Conservation (phyloP, 2,329 filamentous ascomycete genomes). For the Penicillium sp. region DNA sequence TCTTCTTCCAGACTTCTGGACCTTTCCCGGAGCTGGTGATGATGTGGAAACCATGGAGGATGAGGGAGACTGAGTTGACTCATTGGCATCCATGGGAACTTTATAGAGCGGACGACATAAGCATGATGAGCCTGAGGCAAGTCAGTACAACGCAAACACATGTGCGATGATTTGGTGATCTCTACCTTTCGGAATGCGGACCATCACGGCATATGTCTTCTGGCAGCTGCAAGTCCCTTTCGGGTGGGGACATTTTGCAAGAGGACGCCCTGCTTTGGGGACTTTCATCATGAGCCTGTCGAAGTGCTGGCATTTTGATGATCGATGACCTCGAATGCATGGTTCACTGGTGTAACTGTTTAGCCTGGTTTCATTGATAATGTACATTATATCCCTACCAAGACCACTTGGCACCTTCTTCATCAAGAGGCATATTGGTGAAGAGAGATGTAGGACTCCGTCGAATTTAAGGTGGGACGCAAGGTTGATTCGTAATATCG, state of each 20-base stretch:
- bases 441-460: background rate
- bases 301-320: conserved; percentile 43
- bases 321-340: conserved; percentile 43
- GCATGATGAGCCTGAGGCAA: conserved; percentile 31
- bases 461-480: background rate
- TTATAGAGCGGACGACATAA: conserved; percentile 37
- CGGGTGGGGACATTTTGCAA: conserved; percentile 42
- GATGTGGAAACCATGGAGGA: conserved; percentile 16
- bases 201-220: conserved; percentile 38
- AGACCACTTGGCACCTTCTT: conserved; percentile 40
- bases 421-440: conserved; percentile 36
- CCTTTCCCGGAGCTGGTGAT: conserved; percentile 24
- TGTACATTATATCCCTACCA: conserved; percentile 29
- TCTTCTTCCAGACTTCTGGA: conserved; percentile 31
- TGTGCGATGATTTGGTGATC: conserved; percentile 1
- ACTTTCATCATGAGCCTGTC: conserved; percentile 45
- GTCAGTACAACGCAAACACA: conserved; percentile 9
- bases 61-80: conserved; percentile 11
- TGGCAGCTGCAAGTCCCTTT: conserved; percentile 37
- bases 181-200: conserved; percentile 38
- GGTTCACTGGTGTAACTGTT: conserved; percentile 34
- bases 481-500: conserved; percentile 10
- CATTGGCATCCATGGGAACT: conserved; percentile 20
- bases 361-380: background rate
- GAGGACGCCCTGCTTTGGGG: conserved; percentile 41